Percentiles rank a stretch among this genome's conserved stretches.
These are phyloP conservation scores for Xerocomellus amylosporus DNA, from an alignment of 768 basidiomycete species.

Conservation along the genomic window DNA sequence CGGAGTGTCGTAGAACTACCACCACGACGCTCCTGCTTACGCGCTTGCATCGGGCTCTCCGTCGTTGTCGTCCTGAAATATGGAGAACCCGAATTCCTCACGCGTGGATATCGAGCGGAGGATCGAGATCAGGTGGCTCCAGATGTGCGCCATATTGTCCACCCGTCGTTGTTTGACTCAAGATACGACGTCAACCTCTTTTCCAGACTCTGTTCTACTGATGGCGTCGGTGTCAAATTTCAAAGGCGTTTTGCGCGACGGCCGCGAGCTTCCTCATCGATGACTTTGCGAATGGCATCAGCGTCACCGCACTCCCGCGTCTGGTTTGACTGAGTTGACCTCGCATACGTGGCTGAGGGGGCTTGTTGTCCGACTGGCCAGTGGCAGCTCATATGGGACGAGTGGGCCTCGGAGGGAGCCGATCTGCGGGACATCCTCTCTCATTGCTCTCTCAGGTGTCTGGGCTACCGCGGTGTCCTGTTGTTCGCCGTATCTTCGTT, in stretches of 20 bases:
- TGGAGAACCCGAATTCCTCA: constrained; percentile 29
- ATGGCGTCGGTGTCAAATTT: constrained; percentile 39
- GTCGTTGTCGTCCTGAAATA: constrained; percentile 26
- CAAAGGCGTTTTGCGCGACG: constrained; percentile 40
- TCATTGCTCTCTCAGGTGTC: constrained; percentile 42
- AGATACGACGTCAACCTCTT: constrained; percentile 30
- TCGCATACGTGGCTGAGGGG: constrained; percentile 38
- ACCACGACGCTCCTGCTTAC: constrained; percentile 11
- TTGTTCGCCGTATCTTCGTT: background rate
- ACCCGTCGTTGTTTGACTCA: background rate
- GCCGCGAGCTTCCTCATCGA: constrained; percentile 43
- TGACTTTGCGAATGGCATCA: constrained; percentile 32
- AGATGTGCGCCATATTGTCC: constrained; percentile 28
- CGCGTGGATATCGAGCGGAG: constrained; percentile 38
- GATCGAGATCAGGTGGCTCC: constrained; percentile 30
- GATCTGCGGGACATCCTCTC: constrained; percentile 39
- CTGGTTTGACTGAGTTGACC: constrained; percentile 26
- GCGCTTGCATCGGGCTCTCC: constrained; percentile 20
- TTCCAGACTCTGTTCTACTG: too few relatives aligned
- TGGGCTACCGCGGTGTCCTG: constrained; percentile 37
- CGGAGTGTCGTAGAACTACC: background rate
- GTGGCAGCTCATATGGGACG: constrained; percentile 41
- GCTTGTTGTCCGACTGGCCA: constrained; percentile 39
- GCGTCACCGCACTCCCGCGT: constrained; percentile 36
- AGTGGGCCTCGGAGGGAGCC: constrained; percentile 36